Evolutionary conservation across 2,329 filamentous ascomycete species (phyloP).

Genomic region (Clonostachys rhizophaga): DNA sequence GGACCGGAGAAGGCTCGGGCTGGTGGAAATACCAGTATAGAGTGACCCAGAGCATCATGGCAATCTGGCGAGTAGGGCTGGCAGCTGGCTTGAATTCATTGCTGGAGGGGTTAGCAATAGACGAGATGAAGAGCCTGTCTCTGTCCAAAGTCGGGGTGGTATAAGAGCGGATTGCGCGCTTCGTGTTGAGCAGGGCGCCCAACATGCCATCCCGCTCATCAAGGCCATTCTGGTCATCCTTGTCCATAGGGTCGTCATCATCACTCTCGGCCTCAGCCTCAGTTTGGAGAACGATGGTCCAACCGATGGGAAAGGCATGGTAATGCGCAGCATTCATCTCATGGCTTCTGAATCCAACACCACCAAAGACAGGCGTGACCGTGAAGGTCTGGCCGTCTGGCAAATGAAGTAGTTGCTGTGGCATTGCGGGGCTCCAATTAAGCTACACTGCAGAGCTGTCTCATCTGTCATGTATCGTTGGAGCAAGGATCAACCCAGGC

Average conservation of each 20-base stretch:
- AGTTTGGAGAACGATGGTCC: constrained; percentile 83
- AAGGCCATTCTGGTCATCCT: constrained; percentile 7
- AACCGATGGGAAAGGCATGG: constrained; percentile 76
- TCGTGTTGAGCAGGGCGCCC: constrained; percentile 13
- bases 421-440: constrained; percentile 15
- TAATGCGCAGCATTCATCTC: constrained; percentile 60
- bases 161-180: constrained; percentile 37
- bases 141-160: constrained; percentile 68
- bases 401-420: constrained; percentile 55
- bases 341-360: constrained; percentile 82
- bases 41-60: constrained; percentile 94
- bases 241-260: constrained; percentile 4
- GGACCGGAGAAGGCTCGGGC: constrained; percentile 59
- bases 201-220: constrained; percentile 19
- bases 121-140: constrained; percentile 87
- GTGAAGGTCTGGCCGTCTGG: constrained; percentile 85
- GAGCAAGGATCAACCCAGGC: too few species aligned
- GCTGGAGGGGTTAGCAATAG: constrained; percentile 78
- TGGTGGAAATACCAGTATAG: constrained; percentile 98
- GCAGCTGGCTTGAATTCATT: constrained; percentile 74
- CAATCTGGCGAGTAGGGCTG: constrained; percentile 83
- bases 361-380: constrained; percentile 84
- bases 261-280: constrained; percentile 33
- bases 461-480: too few species aligned
- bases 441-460: too few species aligned